phyloP scores from a whole-genome alignment of 176 grass and related monocot genomes.

The Zoysia japonica region DNA sequence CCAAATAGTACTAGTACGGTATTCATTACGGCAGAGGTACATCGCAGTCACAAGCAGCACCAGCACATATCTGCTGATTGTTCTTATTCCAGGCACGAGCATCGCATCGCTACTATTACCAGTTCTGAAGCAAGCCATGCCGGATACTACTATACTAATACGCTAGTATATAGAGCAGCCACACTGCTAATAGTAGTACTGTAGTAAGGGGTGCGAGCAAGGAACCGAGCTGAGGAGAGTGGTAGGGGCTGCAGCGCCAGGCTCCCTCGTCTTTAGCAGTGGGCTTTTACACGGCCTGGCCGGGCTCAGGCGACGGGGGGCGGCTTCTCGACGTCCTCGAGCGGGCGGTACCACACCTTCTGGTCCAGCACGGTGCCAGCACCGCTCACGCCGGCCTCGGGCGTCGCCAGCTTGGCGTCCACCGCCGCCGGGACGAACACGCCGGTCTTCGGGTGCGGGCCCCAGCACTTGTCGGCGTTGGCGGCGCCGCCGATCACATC shows the following conservation, averaged over 20 bases:
- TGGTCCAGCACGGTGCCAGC: constrained; percentile 64
- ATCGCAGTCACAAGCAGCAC: constrained; percentile 18
- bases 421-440: constrained; percentile 68
- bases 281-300: not conserved
- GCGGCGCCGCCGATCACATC: constrained; percentile 75
- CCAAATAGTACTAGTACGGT: constrained; percentile 13
- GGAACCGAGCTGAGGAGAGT: constrained; percentile 35
- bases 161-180: constrained; percentile 32
- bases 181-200: not conserved
- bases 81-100: constrained; percentile 48
- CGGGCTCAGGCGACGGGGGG: constrained; percentile 37
- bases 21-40: not conserved
- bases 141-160: constrained; percentile 7
- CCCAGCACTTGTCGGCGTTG: constrained; percentile 82
- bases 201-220: not conserved
- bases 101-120: not conserved
- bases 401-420: constrained; percentile 24
- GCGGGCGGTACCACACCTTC: constrained; percentile 90
- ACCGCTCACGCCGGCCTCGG: constrained; percentile 23
- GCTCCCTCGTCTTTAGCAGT: constrained; percentile 2
- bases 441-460: constrained; percentile 80
- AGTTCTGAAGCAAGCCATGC: constrained; percentile 22
- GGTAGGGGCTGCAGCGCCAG: constrained; percentile 27
- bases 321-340: constrained; percentile 77
- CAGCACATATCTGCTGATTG: constrained; percentile 10